Evolutionary conservation across 768 basidiomycete genomes (phyloP).

Genomic region (Mycena sanguinolenta): DNA sequence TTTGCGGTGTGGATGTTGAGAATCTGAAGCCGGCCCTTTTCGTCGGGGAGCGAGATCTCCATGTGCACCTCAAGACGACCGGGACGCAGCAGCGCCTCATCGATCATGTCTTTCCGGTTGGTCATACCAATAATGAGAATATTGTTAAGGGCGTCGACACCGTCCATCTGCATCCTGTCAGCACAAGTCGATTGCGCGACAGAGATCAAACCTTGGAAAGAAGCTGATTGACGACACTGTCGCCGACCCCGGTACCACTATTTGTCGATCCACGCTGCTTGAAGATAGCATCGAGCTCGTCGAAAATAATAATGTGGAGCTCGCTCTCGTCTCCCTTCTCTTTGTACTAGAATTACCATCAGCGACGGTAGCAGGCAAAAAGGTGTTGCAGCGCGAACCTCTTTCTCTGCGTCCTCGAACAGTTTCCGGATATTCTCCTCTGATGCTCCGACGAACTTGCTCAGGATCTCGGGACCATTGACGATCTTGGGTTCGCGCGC

Average conservation of each 20-base stretch:
- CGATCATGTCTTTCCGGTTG: constrained; percentile 98
- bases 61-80: constrained; percentile 99
- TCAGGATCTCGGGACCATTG: constrained; percentile 97
- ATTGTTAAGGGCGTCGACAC: constrained; percentile 98
- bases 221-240: constrained; percentile 98
- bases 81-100: constrained; percentile 96
- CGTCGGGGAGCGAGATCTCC: constrained; percentile 98
- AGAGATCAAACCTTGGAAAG: constrained; percentile 84
- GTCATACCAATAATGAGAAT: constrained; percentile 99
- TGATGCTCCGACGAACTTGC: constrained; percentile 96
- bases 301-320: constrained; percentile 99
- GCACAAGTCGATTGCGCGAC: background rate
- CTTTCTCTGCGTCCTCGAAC: constrained; percentile 98
- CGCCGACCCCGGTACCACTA: constrained; percentile 96
- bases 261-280: constrained; percentile 97
- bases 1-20: constrained; percentile 94
- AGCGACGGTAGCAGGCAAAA: background rate
- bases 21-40: constrained; percentile 92
- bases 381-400: constrained; percentile 61
- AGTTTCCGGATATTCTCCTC: constrained; percentile 99
- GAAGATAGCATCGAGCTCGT: constrained; percentile 98
- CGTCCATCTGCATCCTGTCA: constrained; percentile 83
- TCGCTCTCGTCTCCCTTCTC: constrained; percentile 97
- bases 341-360: constrained; percentile 76
- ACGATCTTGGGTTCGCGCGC: constrained; percentile 98